Evolutionary conservation across 768 basidiomycete species (phyloP), one percentile per base, ranked within the genome.

Genomic region (Podaxis carcinomalis): DNA sequence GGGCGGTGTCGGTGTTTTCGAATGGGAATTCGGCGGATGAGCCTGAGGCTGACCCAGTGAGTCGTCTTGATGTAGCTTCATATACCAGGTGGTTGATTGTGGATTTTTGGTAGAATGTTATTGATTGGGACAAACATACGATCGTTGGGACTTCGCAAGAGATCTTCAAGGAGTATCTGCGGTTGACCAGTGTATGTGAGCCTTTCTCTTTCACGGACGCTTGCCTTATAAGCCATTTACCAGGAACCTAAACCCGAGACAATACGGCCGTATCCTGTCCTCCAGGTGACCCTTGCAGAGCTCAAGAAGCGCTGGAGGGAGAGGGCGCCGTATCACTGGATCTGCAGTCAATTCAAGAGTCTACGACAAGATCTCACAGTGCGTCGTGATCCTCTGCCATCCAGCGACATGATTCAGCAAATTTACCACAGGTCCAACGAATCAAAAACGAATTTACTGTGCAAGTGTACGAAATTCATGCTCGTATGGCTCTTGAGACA

Each of bases 401-500:
- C 6, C 27, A n/a, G 32, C 13, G 14, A 14, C 14, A 5, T 59
- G 14, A 39, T 25, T 42, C 51, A 27, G 51, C 59, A 37, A 46
- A 55, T 16, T 62, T 13, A 9, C 49, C 44, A 3, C 54, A 98
- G 96, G 96, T 99, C 23, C 97, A 99, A 77, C 89, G 97, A 35
- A 97, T 99, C 66, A 98, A 97, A 78, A 98, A 97, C 67, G 93
- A 96, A 58, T 97, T 99, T 68, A 98, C 97, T 5, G 94, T 96
- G 27, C 83, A 89, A 72, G 97, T 97, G 10, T 99, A 99, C 70
- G 97, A 99, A 72, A 97, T 96, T 40, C 97, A 99, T 75, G 97
- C 93, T 25, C 87, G 97, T 36, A 96, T 98, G 80, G 97, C 97
- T 47, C 79, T 99, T 40, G 68, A 72, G 61, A 70, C 68, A 63